phyloP scores from a whole-genome alignment of 1,284 basidiomycete genomes.

The Pterula multifida region DNA sequence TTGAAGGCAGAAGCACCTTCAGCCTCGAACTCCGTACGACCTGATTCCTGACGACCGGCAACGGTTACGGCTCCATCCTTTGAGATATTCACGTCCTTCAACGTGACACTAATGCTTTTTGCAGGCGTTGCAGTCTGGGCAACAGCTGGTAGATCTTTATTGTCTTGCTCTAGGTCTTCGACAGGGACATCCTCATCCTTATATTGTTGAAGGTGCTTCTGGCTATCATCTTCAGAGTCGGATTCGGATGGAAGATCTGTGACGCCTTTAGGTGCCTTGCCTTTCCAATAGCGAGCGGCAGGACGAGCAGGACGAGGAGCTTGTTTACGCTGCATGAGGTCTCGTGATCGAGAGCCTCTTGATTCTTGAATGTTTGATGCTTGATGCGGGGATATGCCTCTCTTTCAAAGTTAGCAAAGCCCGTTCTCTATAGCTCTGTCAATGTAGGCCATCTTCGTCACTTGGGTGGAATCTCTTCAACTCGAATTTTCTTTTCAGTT shows the following conservation, averaged over 20 bases:
- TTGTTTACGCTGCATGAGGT: slow-evolving; percentile 32
- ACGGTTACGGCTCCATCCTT: slow-evolving; percentile 68
- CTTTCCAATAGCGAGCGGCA: slow-evolving; percentile 73
- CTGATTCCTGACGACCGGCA: slow-evolving; percentile 62
- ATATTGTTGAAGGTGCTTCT: slow-evolving; percentile 24
- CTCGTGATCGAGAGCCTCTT: not conserved
- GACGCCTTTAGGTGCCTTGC: slow-evolving; percentile 70
- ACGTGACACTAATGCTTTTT: slow-evolving; percentile 56
- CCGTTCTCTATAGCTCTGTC: not conserved
- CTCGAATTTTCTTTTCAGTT: not conserved
- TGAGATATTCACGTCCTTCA: slow-evolving; percentile 68
- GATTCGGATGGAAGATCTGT: slow-evolving; percentile 48
- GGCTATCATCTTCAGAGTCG: slow-evolving; percentile 36
- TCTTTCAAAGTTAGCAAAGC: not conserved
- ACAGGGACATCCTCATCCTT: slow-evolving; percentile 49
- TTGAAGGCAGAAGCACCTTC: slow-evolving; percentile 18
- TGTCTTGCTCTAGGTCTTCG: slow-evolving; percentile 33
- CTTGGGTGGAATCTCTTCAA: not conserved
- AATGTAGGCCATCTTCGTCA: not conserved
- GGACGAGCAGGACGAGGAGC: slow-evolving; percentile 61
- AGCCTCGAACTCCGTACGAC: slow-evolving; percentile 43
- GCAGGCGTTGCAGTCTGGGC: slow-evolving; percentile 19
- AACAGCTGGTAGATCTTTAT: slow-evolving; percentile 24
- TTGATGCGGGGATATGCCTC: not conserved
- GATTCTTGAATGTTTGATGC: too few relatives aligned